Evolutionary conservation across 2,329 filamentous ascomycete species (phyloP).

Genomic region (Xenoacremonium recifei): DNA sequence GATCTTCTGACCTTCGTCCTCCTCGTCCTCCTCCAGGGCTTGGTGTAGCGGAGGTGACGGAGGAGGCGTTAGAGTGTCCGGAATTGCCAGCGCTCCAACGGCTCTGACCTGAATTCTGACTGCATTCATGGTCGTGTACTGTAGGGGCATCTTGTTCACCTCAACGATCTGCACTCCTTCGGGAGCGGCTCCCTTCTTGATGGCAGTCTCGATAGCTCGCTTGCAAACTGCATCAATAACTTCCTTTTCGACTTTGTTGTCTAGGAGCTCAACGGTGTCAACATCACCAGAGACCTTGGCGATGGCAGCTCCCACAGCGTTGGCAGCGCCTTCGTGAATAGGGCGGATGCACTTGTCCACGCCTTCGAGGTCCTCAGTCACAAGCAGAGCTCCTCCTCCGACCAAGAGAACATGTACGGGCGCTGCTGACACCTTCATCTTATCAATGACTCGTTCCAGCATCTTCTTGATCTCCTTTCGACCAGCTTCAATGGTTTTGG

Average conservation of each 20-base stretch:
- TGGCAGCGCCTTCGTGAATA: constrained; percentile 53
- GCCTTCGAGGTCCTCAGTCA: constrained; percentile 45
- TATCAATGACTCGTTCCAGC: constrained; percentile 52
- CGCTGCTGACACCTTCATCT: constrained; percentile 55
- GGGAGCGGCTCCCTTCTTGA: constrained; percentile 29
- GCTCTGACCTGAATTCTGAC: constrained; percentile 34
- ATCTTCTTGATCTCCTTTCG: constrained; percentile 40
- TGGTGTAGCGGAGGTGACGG: constrained; percentile 11
- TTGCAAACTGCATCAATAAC: constrained; percentile 39
- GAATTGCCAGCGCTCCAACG: constrained; percentile 32
- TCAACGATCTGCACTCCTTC: constrained; percentile 43
- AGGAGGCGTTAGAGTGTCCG: constrained; percentile 22
- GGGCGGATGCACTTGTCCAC: constrained; percentile 51
- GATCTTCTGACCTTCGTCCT: constrained; percentile 24
- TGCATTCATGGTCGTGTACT: constrained; percentile 34
- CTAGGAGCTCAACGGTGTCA: constrained; percentile 49
- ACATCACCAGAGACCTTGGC: constrained; percentile 53
- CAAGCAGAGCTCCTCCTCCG: constrained; percentile 55
- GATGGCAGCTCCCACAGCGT: constrained; percentile 60
- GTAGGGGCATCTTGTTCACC: constrained; percentile 41
- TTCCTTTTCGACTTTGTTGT: constrained; percentile 34
- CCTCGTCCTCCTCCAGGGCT: constrained; percentile 11
- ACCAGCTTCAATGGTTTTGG: constrained; percentile 17
- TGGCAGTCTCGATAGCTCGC: constrained; percentile 28
- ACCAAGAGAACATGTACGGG: constrained; percentile 54